A percentile compares a stretch with the other conserved stretches of the same genome.
These are phyloP conservation scores for Pelargonium cotyledonis DNA, from an alignment of 441 rosid genomes.

Conservation along the genomic window DNA sequence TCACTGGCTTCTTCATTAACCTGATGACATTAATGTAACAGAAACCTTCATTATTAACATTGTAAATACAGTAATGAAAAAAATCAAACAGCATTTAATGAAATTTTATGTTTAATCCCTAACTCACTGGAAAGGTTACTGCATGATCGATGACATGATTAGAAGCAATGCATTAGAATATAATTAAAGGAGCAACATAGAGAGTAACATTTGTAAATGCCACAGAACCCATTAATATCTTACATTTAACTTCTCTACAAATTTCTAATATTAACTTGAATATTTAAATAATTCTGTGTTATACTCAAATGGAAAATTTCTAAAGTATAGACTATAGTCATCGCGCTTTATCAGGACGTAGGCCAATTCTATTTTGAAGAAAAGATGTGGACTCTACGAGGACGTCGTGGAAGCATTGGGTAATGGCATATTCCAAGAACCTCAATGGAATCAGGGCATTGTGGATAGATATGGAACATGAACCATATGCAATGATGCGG, in stretches of 20 bases:
- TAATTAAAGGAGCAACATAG: not conserved
- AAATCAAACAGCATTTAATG: not conserved
- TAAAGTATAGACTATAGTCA: not conserved
- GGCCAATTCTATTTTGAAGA: not conserved
- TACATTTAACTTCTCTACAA: not conserved
- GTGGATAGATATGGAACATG: not conserved
- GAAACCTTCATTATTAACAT: not conserved
- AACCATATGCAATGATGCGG: not conserved
- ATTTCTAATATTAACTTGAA: not conserved
- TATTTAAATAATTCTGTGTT: not conserved
- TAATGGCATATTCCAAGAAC: not conserved
- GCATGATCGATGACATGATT: not conserved
- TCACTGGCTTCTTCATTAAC: constrained; percentile 94
- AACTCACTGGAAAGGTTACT: not conserved
- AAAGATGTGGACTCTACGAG: not conserved
- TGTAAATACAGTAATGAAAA: not conserved
- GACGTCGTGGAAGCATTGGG: not conserved
- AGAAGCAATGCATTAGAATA: not conserved
- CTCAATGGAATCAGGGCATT: not conserved
- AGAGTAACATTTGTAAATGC: not conserved
- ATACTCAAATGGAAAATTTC: not conserved
- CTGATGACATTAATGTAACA: constrained; percentile 25
- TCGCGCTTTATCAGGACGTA: not conserved
- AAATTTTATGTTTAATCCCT: not conserved
- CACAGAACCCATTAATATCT: not conserved